These are phyloP conservation scores for Gaillardinia entomophila DNA, from an alignment of 805 yeast genomes.

Conservation along the genomic window DNA sequence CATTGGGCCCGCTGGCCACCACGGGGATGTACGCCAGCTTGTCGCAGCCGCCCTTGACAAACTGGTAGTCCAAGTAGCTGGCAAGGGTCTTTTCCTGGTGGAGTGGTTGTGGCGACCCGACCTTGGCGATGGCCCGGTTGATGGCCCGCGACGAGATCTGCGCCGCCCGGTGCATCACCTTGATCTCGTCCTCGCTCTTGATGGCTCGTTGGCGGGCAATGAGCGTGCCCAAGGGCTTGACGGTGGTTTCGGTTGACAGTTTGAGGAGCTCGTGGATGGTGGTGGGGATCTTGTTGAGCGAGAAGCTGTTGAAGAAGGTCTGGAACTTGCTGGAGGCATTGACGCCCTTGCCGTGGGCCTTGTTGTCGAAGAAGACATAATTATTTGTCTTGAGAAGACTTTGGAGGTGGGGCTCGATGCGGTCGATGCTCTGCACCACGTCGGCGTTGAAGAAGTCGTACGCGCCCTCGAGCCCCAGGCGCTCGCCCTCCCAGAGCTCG, in stretches of 20 bases:
- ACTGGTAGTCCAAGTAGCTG: slow-evolving; percentile 75
- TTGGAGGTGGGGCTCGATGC: slow-evolving; percentile 37
- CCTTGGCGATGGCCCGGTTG: slow-evolving; percentile 70
- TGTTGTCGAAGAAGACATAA: slow-evolving; percentile 52
- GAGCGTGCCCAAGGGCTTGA: slow-evolving; percentile 38
- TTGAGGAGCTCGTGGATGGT: slow-evolving; percentile 16
- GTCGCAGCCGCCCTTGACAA: slow-evolving; percentile 85
- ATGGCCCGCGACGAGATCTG: slow-evolving; percentile 77
- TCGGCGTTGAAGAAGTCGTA: slow-evolving; percentile 85
- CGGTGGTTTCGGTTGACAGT: slow-evolving; percentile 23
- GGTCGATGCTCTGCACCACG: slow-evolving; percentile 48
- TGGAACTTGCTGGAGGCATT: slow-evolving; percentile 9
- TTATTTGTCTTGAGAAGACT: slow-evolving; percentile 44
- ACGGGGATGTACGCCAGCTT: slow-evolving; percentile 90
- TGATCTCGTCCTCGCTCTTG: slow-evolving; percentile 73
- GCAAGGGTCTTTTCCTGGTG: slow-evolving; percentile 72
- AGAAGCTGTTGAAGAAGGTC: slow-evolving; percentile 12
- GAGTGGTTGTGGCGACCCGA: slow-evolving; percentile 41
- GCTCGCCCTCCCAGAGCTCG: slow-evolving; percentile 94
- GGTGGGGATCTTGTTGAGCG: slow-evolving; percentile 3
- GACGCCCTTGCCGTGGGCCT: slow-evolving; percentile 5
- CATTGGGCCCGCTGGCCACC: slow-evolving; percentile 89
- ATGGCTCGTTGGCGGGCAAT: slow-evolving; percentile 53
- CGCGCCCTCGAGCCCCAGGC: slow-evolving; percentile 84
- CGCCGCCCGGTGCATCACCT: slow-evolving; percentile 77